Conservation (phyloP, 2,329 filamentous ascomycete species). For the Colletotrichum sansevieriae region DNA sequence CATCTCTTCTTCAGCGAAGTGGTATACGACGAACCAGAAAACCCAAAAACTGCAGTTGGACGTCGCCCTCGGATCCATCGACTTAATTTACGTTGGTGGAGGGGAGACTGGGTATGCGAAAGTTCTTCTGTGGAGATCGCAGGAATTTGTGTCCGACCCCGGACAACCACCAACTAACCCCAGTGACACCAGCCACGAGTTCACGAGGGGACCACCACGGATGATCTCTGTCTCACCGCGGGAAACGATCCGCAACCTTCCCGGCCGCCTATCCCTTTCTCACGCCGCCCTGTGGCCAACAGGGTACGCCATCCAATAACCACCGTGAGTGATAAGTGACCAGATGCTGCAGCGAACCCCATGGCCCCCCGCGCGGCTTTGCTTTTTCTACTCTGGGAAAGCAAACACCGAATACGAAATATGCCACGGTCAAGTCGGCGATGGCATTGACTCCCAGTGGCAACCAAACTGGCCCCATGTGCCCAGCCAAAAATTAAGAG, state of each 20-base stretch:
- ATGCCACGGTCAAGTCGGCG: slow-evolving; percentile 1
- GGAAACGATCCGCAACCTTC: slow-evolving; percentile 28
- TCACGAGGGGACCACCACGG: slow-evolving; percentile 19
- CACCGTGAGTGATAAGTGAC: not conserved
- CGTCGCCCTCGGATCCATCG: not conserved
- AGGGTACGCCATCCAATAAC: not conserved
- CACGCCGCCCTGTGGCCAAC: slow-evolving; percentile 3
- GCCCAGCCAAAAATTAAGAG: not conserved
- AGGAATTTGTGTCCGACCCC: not conserved
- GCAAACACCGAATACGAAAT: not conserved
- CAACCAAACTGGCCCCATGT: slow-evolving; percentile 19
- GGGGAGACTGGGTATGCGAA: not conserved
- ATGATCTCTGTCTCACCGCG: slow-evolving; percentile 32
- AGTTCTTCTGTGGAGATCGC: slow-evolving; percentile 1
- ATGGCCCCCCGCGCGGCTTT: not conserved
- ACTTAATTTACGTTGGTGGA: slow-evolving; percentile 6
- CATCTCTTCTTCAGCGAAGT: not conserved
- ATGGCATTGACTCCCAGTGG: not conserved
- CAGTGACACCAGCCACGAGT: slow-evolving; percentile 34
- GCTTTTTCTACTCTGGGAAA: slow-evolving; percentile 10
- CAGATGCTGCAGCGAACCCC: not conserved
- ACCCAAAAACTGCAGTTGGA: not conserved
- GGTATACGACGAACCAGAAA: not conserved
- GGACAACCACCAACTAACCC: not conserved
- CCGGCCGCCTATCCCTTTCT: slow-evolving; percentile 11